Percentiles rank a stretch among this genome's conserved stretches.
These are phyloP conservation scores for Davidsoniella virescens DNA, from an alignment of 2,329 filamentous ascomycete genomes.

Conservation along the genomic window DNA sequence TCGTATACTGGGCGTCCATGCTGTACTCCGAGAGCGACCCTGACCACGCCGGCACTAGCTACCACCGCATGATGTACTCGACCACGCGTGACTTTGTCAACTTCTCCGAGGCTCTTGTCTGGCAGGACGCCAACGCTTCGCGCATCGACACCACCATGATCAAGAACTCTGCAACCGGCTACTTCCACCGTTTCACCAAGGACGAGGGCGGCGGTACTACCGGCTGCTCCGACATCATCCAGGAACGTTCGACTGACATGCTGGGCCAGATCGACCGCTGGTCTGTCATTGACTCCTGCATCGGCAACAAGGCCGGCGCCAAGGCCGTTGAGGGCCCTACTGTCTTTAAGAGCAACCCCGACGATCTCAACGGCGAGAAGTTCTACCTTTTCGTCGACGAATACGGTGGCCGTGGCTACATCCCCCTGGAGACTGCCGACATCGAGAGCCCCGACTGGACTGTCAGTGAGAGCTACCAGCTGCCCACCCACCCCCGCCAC, in stretches of 20 bases:
- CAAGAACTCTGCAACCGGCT: slow-evolving; percentile 19
- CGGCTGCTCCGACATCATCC: slow-evolving; percentile 37
- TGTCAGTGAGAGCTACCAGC: slow-evolving; percentile 27
- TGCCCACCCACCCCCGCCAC: slow-evolving; percentile 34
- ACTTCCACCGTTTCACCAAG: slow-evolving; percentile 38
- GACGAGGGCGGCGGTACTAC: slow-evolving; percentile 33
- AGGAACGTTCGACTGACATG: slow-evolving; percentile 30
- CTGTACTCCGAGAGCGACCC: slow-evolving; percentile 27
- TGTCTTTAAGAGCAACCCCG: slow-evolving; percentile 32
- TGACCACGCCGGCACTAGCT: slow-evolving; percentile 26
- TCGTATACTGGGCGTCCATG: slow-evolving; percentile 30
- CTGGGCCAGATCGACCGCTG: slow-evolving; percentile 26
- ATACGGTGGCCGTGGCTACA: slow-evolving; percentile 33
- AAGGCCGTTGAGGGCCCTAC: slow-evolving; percentile 34
- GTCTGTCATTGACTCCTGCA: slow-evolving; percentile 30
- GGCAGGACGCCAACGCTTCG: slow-evolving; percentile 35
- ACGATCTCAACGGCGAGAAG: slow-evolving; percentile 33
- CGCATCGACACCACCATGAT: slow-evolving; percentile 37
- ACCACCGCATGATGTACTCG: slow-evolving; percentile 37
- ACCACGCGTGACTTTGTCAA: slow-evolving; percentile 34
- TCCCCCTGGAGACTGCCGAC: slow-evolving; percentile 34
- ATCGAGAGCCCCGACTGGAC: slow-evolving; percentile 33
- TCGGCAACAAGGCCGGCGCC: slow-evolving; percentile 33
- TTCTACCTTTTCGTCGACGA: slow-evolving; percentile 41
- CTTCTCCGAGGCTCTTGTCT: slow-evolving; percentile 30